phyloP scores from a whole-genome alignment of 345 rosid genomes.

The Erucastrum elatum region DNA sequence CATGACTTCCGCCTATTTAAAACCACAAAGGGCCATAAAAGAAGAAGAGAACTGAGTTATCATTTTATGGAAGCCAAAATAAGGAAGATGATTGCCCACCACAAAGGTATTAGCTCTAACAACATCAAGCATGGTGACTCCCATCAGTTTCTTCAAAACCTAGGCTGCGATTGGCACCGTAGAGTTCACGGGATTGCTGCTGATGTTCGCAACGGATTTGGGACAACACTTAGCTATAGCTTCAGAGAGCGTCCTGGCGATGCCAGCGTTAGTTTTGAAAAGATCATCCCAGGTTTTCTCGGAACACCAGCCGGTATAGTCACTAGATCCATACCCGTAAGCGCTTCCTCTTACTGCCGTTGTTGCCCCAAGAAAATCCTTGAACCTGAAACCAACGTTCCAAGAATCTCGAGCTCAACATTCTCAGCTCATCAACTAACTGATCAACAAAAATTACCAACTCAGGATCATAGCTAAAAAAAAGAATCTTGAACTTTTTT shows the following conservation, averaged over 20 bases:
- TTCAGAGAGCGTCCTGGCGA: slow-evolving; percentile 81
- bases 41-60: too few relatives aligned
- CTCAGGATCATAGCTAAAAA: too few relatives aligned
- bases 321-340: slow-evolving; percentile 88
- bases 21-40: neutral
- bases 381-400: slow-evolving; percentile 53
- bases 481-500: too few relatives aligned
- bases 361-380: slow-evolving; percentile 79
- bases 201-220: slow-evolving; percentile 73
- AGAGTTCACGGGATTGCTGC: slow-evolving; percentile 95
- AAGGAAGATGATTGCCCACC: slow-evolving; percentile 48
- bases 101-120: slow-evolving; percentile 97
- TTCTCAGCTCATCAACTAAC: neutral
- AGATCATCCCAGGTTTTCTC: slow-evolving; percentile 95
- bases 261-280: slow-evolving; percentile 95
- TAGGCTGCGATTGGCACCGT: slow-evolving; percentile 95
- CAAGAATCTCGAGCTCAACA: neutral
- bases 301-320: slow-evolving; percentile 96
- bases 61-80: too few relatives aligned
- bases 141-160: slow-evolving; percentile 90
- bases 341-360: slow-evolving; percentile 76
- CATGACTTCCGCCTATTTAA: slow-evolving; percentile 68
- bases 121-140: slow-evolving; percentile 44
- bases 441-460: too few relatives aligned
- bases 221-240: slow-evolving; percentile 88